Conservation (phyloP, 1,284 basidiomycete genomes). For the Pulveroboletus sp. region DNA sequence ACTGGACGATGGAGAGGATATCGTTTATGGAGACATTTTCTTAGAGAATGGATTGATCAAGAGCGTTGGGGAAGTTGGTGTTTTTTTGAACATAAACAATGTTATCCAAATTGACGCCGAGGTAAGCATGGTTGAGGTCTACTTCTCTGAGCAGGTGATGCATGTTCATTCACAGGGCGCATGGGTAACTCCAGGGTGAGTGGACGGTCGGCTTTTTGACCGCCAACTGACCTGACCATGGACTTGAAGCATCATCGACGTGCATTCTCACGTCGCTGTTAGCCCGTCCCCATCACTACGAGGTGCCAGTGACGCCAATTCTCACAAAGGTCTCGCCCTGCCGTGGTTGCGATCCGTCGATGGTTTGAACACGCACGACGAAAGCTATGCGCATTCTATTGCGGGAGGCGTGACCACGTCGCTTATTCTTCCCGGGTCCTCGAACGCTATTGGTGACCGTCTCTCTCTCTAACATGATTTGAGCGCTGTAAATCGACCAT, state of each 20-base stretch:
- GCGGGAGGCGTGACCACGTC: constrained; percentile 66
- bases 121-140: constrained; percentile 15
- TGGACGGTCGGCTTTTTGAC: neutral
- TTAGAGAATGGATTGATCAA: constrained; percentile 57
- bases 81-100: neutral
- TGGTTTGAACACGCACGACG: constrained; percentile 36
- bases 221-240: neutral
- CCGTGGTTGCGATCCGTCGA: constrained; percentile 41
- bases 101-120: constrained; percentile 25
- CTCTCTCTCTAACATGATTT: neutral
- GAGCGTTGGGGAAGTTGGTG: constrained; percentile 42
- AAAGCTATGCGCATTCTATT: constrained; percentile 28
- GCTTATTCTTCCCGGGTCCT: constrained; percentile 62
- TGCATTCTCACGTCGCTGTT: constrained; percentile 68
- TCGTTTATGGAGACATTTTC: constrained; percentile 59
- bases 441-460: constrained; percentile 53
- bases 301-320: constrained; percentile 46
- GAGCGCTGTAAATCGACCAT: constrained; percentile 20
- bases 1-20: constrained; percentile 55
- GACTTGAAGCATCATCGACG: constrained; percentile 46
- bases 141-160: neutral
- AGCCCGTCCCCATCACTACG: constrained; percentile 45
- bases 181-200: constrained; percentile 52
- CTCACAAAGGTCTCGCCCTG: constrained; percentile 40
- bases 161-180: constrained; percentile 30